Evolutionary conservation across 23 red algal species (phyloP).

Genomic region (Gracilaria vermiculophylla): DNA sequence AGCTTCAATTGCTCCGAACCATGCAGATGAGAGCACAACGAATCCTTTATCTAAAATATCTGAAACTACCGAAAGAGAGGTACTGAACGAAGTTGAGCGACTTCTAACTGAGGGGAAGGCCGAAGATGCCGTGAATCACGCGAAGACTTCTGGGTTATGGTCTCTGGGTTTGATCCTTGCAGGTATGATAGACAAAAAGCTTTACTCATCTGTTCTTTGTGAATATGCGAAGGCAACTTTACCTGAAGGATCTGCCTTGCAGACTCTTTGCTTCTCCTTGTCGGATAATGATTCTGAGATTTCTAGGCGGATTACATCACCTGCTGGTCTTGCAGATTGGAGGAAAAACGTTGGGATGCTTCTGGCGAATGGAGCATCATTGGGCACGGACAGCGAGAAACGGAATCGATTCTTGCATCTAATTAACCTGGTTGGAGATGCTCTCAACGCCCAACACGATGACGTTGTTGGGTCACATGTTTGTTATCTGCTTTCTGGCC

Average conservation of each 20-base stretch:
- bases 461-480: constrained; percentile 45
- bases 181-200: neutral
- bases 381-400: neutral
- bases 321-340: constrained; percentile 36
- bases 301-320: constrained; percentile 15
- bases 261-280: constrained; percentile 50
- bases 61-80: neutral
- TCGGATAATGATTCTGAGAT: constrained; percentile 56
- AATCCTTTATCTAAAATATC: neutral
- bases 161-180: constrained; percentile 39
- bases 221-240: constrained; percentile 28
- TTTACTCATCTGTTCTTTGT: constrained; percentile 16
- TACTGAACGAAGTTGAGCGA: constrained; percentile 33
- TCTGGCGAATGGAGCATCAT: constrained; percentile 2
- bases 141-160: constrained; percentile 31
- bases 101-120: constrained; percentile 33
- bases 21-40: neutral
- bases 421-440: constrained; percentile 54
- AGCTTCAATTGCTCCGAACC: constrained; percentile 5
- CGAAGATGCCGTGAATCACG: constrained; percentile 16
- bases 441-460: neutral
- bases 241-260: constrained; percentile 39
- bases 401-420: constrained; percentile 3
- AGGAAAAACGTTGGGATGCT: constrained; percentile 48
- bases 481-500: constrained; percentile 57